A percentile compares a stretch with the other conserved stretches of the same genome.
phyloP scores from a whole-genome alignment of 2,329 filamentous ascomycete species.

The Xylaria sp. region DNA sequence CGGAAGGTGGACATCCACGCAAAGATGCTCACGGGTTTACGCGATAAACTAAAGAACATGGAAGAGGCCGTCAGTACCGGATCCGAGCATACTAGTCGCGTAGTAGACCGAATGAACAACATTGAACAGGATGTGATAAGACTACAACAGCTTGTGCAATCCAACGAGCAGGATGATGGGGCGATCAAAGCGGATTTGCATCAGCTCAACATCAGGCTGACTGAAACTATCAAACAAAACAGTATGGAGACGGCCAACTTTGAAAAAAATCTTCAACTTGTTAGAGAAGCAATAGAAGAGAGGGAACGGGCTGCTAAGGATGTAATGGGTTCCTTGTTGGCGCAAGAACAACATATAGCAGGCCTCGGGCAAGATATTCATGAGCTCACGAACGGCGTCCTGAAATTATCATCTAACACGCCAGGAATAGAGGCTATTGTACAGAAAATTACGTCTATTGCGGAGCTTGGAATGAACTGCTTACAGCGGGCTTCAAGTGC shows the following conservation, averaged over 20 bases:
- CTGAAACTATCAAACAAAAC: conserved; percentile 14
- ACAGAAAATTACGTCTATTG: not conserved
- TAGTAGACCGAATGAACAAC: conserved; percentile 14
- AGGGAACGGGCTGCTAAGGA: conserved; percentile 3
- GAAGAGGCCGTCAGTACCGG: not conserved
- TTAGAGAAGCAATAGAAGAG: conserved; percentile 14
- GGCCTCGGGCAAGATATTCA: conserved; percentile 4
- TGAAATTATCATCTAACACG: not conserved
- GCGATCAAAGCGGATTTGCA: conserved; percentile 1
- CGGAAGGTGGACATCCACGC: conserved; percentile 37
- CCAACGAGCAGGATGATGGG: not conserved
- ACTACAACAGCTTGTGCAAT: conserved; percentile 26
- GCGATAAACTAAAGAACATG: conserved; percentile 16
- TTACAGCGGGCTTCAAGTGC: not conserved
- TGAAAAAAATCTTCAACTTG: conserved; percentile 7
- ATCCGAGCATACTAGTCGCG: not conserved
- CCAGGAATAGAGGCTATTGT: not conserved
- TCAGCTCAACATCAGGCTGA: conserved; percentile 14
- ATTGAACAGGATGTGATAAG: conserved; percentile 26
- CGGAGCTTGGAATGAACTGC: conserved; percentile 7
- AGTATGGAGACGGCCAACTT: not conserved
- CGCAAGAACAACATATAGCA: conserved; percentile 2
- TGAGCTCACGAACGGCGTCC: conserved; percentile 1
- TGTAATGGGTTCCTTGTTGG: not conserved
- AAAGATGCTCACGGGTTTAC: conserved; percentile 24